Conservation (phyloP, 148 eudicot species). For the Rhododendron ovatum region DNA sequence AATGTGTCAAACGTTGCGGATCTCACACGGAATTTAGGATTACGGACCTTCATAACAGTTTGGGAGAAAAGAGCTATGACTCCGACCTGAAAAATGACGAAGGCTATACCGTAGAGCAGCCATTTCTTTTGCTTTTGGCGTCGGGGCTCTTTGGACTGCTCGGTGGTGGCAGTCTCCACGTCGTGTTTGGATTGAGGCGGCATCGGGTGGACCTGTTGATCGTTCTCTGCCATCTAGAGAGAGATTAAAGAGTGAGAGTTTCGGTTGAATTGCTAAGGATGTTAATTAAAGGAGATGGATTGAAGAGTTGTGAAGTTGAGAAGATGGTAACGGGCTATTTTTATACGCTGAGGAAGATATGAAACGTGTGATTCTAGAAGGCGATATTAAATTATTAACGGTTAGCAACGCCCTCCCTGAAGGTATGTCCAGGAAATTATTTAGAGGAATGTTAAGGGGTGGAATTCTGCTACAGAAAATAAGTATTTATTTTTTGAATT, state of each 20-base stretch:
- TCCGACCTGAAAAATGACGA: conserved; percentile 2
- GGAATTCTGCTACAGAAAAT: no score
- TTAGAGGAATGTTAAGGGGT: no score
- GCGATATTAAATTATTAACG: no score
- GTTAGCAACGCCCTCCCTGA: no score
- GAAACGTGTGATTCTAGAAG: neutral
- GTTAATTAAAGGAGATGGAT: neutral
- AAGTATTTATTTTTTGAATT: no score
- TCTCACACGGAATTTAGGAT: conserved; percentile 16
- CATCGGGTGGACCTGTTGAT: neutral
- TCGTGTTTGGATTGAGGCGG: neutral
- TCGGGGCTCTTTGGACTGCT: conserved; percentile 7
- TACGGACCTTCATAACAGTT: conserved; percentile 12
- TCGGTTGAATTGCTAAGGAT: neutral
- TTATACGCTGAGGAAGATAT: neutral
- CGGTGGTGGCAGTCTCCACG: neutral
- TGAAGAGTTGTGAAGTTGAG: neutral
- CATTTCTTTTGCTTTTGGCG: conserved; percentile 16
- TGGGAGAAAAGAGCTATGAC: conserved; percentile 2
- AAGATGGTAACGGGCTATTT: neutral
- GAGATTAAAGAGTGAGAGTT: neutral
- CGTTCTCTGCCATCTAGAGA: neutral
- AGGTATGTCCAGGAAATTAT: no score
- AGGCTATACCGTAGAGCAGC: neutral
- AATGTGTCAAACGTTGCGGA: conserved; percentile 8